Conservation (phyloP, 495 filamentous ascomycete species). For the Talaromyces stipitatus region DNA sequence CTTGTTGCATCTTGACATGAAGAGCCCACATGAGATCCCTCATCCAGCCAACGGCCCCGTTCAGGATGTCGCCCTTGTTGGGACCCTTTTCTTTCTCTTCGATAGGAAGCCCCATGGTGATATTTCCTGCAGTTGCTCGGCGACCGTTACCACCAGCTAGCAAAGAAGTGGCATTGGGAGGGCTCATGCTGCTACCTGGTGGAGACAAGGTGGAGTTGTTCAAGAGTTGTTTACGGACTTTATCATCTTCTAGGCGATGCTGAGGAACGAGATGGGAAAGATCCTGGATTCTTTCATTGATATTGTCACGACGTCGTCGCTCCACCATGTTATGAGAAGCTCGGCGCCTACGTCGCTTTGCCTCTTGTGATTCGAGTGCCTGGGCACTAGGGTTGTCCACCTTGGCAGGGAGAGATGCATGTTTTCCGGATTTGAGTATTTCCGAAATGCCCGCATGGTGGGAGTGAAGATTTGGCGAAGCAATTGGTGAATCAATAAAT, state of each 20-base stretch:
- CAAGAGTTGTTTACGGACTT: slow-evolving; percentile 85
- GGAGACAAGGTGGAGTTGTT: slow-evolving; percentile 85
- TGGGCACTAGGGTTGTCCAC: slow-evolving; percentile 49
- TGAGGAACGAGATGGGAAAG: slow-evolving; percentile 85
- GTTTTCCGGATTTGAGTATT: slow-evolving; percentile 59
- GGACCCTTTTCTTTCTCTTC: slow-evolving; percentile 98
- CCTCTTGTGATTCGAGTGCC: slow-evolving; percentile 72
- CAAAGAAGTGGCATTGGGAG: slow-evolving; percentile 71
- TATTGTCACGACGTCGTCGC: slow-evolving; percentile 89
- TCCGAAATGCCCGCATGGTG: slow-evolving; percentile 61
- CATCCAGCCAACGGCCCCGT: slow-evolving; percentile 94
- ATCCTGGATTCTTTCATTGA: slow-evolving; percentile 97
- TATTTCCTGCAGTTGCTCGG: slow-evolving; percentile 74
- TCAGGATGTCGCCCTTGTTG: slow-evolving; percentile 97
- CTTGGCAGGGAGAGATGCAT: slow-evolving; percentile 63
- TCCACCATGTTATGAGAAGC: slow-evolving; percentile 97
- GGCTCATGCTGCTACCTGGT: slow-evolving; percentile 53
- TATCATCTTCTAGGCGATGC: slow-evolving; percentile 94
- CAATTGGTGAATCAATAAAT: slow-evolving; percentile 74
- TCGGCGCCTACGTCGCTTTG: slow-evolving; percentile 79
- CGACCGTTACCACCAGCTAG: slow-evolving; percentile 78
- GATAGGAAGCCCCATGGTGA: slow-evolving; percentile 80
- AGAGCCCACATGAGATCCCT: slow-evolving; percentile 97
- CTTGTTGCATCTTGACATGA: slow-evolving; percentile 77
- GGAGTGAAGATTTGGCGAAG: slow-evolving; percentile 52